Evolutionary conservation across 306 rosid species (phyloP).

Genomic region (Vachellia collinsii): DNA sequence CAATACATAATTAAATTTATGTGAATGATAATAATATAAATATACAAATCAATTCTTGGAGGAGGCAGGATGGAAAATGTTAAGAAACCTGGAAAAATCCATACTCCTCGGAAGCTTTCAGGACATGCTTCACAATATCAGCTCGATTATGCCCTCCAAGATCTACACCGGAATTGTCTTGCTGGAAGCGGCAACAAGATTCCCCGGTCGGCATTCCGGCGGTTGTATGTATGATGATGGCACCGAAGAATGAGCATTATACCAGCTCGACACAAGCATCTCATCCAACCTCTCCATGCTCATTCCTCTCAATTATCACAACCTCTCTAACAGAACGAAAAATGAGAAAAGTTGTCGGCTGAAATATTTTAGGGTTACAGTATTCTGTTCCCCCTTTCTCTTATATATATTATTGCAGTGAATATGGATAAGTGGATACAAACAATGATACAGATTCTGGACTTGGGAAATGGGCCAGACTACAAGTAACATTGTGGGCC

Average conservation of each 20-base stretch:
- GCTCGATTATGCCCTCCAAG: slow-evolving; percentile 44
- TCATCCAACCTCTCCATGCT: slow-evolving; percentile 24
- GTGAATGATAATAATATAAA: too few species aligned
- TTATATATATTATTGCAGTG: too few species aligned
- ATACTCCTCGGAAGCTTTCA: slow-evolving; percentile 52
- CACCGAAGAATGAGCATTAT: slow-evolving; percentile 34
- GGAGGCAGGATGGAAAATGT: not conserved
- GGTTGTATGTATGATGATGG: slow-evolving; percentile 51
- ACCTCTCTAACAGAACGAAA: not conserved
- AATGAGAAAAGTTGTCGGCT: too few species aligned
- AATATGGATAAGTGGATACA: too few species aligned
- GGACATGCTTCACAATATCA: slow-evolving; percentile 30
- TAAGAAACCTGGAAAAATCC: slow-evolving; percentile 74
- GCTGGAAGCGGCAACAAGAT: not conserved
- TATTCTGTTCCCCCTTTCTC: too few species aligned
- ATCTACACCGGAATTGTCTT: slow-evolving; percentile 63
- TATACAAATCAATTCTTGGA: too few species aligned
- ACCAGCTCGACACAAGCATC: slow-evolving; percentile 42
- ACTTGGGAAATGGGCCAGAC: too few species aligned
- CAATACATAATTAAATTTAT: too few species aligned
- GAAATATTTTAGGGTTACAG: too few species aligned
- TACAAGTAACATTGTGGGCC: too few species aligned
- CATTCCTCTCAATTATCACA: too few species aligned
- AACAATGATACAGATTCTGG: too few species aligned
- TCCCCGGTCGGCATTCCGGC: slow-evolving; percentile 40